These are phyloP conservation scores for Capsicum chinense DNA, from an alignment of 257 asterid species.

Conservation along the genomic window DNA sequence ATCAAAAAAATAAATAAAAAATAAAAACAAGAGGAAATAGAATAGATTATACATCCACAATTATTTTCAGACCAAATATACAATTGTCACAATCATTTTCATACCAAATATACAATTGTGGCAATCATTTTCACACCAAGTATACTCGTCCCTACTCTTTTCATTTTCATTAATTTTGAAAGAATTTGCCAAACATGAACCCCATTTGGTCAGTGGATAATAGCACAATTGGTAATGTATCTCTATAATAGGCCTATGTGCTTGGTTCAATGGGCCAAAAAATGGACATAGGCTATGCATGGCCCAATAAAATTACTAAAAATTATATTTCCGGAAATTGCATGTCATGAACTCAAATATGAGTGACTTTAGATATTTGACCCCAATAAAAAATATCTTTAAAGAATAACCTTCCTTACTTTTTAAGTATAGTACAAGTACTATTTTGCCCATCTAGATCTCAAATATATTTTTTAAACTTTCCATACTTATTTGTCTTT, in stretches of 20 bases:
- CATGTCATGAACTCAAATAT: no score
- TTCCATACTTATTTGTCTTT: no score
- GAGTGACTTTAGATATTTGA: no score
- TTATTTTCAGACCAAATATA: not conserved
- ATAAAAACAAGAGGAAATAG: not conserved
- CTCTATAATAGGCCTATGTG: not conserved
- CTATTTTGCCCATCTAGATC: no score
- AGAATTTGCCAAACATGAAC: constrained; percentile 22
- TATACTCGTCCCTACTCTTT: not conserved
- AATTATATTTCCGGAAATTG: no score
- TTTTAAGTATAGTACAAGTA: no score
- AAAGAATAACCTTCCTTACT: no score
- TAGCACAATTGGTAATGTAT: not conserved
- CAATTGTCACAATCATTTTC: not conserved
- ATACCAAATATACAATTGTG: no score
- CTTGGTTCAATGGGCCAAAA: constrained; percentile 6
- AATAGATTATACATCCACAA: not conserved
- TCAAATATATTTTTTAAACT: no score
- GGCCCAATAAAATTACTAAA: not conserved
- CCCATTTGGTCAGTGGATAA: constrained; percentile 22
- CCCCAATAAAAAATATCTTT: no score
- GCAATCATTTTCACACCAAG: not conserved
- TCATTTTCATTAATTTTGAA: not conserved
- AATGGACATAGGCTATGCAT: not conserved
- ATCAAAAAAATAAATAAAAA: not conserved